Percentiles rank a stretch among this genome's conserved stretches.
phyloP scores from a whole-genome alignment of 768 basidiomycete species.

The Leccinum obscurum region DNA sequence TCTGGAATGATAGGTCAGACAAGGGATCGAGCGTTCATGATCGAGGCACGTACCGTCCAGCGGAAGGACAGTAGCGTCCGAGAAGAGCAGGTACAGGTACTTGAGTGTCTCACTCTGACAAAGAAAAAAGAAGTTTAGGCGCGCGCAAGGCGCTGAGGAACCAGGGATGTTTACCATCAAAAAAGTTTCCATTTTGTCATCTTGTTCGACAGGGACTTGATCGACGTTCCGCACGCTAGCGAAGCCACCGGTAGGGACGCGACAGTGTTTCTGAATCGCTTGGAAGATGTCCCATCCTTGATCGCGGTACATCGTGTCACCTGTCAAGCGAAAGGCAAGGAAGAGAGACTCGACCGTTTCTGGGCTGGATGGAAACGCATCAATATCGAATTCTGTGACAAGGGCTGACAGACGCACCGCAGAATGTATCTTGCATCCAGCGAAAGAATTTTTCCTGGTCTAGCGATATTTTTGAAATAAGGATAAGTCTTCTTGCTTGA shows the following conservation, averaged over 20 bases:
- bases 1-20: constrained; percentile 41
- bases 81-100: constrained; percentile 87
- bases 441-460: constrained; percentile 33
- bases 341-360: constrained; percentile 96
- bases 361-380: constrained; percentile 49
- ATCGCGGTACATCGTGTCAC: constrained; percentile 75
- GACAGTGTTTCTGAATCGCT: constrained; percentile 83
- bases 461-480: constrained; percentile 9
- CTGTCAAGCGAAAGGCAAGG: constrained; percentile 87
- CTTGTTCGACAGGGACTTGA: constrained; percentile 59
- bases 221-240: constrained; percentile 86
- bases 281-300: constrained; percentile 90
- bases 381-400: not conserved
- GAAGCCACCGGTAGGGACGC: constrained; percentile 77
- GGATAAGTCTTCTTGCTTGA: constrained; percentile 2
- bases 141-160: not conserved
- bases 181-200: constrained; percentile 97
- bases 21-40: not conserved
- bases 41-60: constrained; percentile 58
- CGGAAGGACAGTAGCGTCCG: constrained; percentile 69
- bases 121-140: not conserved
- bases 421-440: constrained; percentile 95
- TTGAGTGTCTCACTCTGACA: constrained; percentile 84
- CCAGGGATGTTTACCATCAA: constrained; percentile 59
- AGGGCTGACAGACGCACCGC: constrained; percentile 43